Base-by-base conservation (phyloP, 2,329 filamentous ascomycete genomes). In the Paracoccidioides brasiliensis region DNA sequence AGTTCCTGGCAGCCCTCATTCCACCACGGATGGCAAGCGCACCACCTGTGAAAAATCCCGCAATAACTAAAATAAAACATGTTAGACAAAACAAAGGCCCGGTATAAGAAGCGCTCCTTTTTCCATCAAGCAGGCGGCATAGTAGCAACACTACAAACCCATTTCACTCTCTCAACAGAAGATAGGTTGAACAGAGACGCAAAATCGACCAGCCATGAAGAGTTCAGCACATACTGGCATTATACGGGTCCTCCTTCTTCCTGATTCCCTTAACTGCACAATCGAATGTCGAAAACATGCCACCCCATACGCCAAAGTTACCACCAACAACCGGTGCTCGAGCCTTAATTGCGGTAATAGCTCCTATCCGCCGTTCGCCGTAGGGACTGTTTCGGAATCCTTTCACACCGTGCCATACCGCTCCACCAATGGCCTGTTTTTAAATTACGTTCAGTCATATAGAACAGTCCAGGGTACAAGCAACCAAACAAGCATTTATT, bases 221-320 rank as follows among this genome's bases (percentile, higher is more conserved):
- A 15, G 30, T 15, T 8, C 32, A 22, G 10, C 41, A 76, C 76
- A 50, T 74, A 78, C 76, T 97, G 66, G 90, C 90, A 75, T 97
- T 97, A 77, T 90, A 97, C 12, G 93, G 90, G 70, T 97, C 93
- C 73, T 98, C 93, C 84, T 96, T 97, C 79, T 93, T 88, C 62
- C 90, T 79, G 56, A 91, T 77, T 56, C 91, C 91, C 79, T 97
- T 98, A 59, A 96, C 87, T 28, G 90, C 87, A 77, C 93, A 98
- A 76, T 98, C 93, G 68, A 91, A 97, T 59, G 89, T 94, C 65
- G 84, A 89, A 79, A 97, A 97, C 56, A 97, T 77, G 62, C 93
- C 93, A 69, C 93, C 91, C 91, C 93, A 97, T 56, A 95, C 89
- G 66, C 91, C 91, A 66, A 97, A 98, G 78, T 98, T 98, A 67